These are phyloP conservation scores for Pezicula neosporulosa DNA, from an alignment of 2,329 filamentous ascomycete species.

Conservation along the genomic window DNA sequence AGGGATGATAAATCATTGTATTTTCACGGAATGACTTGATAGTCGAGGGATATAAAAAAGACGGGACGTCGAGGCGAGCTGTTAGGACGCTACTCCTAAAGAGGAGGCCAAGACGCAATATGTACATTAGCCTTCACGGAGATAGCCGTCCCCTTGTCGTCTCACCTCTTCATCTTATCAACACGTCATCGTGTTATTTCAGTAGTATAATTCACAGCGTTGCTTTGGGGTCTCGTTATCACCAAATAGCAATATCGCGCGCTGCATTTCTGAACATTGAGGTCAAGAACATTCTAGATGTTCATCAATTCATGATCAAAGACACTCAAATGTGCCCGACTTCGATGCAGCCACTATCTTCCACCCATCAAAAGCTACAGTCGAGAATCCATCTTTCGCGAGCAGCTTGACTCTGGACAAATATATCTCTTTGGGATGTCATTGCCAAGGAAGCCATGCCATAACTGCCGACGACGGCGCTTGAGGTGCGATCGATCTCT, in stretches of 20 bases:
- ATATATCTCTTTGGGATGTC: too few relatives aligned
- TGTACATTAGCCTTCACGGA: not conserved
- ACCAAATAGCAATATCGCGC: too few relatives aligned
- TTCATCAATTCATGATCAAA: too few relatives aligned
- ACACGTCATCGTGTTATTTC: not conserved
- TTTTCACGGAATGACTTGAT: not conserved
- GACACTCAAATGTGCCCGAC: too few relatives aligned
- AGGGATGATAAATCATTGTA: not conserved
- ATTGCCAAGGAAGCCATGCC: slow-evolving; percentile 8
- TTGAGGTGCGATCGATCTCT: slow-evolving; percentile 19
- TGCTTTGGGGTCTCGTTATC: too few relatives aligned
- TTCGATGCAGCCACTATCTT: too few relatives aligned
- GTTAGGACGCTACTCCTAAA: not conserved
- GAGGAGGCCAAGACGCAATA: not conserved
- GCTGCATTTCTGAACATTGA: too few relatives aligned
- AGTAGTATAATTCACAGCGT: too few relatives aligned
- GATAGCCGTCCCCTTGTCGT: not conserved
- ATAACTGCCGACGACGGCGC: slow-evolving; percentile 21
- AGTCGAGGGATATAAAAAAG: not conserved
- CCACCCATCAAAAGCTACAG: too few relatives aligned
- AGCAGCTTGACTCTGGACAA: too few relatives aligned
- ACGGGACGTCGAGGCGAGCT: not conserved
- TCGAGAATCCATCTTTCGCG: too few relatives aligned
- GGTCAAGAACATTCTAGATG: too few relatives aligned
- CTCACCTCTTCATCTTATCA: not conserved